Conservation (phyloP, 805 yeast species). For the Ogataea polymorpha region DNA sequence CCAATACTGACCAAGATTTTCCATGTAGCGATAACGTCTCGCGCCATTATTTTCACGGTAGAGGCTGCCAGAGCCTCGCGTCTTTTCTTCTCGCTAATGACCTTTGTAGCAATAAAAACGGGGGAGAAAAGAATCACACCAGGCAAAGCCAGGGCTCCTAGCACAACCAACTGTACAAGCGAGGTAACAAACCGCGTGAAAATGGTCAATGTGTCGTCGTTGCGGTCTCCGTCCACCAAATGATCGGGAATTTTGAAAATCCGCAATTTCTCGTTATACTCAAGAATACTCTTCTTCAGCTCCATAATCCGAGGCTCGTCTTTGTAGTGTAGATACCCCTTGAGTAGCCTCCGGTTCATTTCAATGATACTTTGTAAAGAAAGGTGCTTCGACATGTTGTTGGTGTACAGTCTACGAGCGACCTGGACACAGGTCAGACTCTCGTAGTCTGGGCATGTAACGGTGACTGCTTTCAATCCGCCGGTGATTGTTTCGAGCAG, state of each 20-base stretch:
- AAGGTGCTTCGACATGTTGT: slow-evolving; percentile 64
- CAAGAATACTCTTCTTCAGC: slow-evolving; percentile 59
- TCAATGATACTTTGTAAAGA: slow-evolving; percentile 86
- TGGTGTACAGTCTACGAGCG: slow-evolving; percentile 82
- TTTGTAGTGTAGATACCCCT: slow-evolving; percentile 73
- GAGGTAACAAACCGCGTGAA: slow-evolving; percentile 26
- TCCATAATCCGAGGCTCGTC: slow-evolving; percentile 65
- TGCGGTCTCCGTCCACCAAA: slow-evolving; percentile 46
- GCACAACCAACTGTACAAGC: slow-evolving; percentile 46
- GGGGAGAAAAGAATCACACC: slow-evolving; percentile 89
- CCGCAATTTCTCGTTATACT: slow-evolving; percentile 60
- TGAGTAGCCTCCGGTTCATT: slow-evolving; percentile 81
- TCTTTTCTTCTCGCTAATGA: slow-evolving; percentile 71
- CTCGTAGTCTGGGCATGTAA: slow-evolving; percentile 84
- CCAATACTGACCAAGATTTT: slow-evolving; percentile 87
- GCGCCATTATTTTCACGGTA: slow-evolving; percentile 85
- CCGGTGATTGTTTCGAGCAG: slow-evolving; percentile 67
- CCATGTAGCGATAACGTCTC: slow-evolving; percentile 97
- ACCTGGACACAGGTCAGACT: slow-evolving; percentile 88
- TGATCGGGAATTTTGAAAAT: slow-evolving; percentile 55
- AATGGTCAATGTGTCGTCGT: slow-evolving; percentile 23
- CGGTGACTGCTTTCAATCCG: slow-evolving; percentile 81
- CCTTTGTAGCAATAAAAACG: slow-evolving; percentile 74
- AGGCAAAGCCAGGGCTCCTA: slow-evolving; percentile 71
- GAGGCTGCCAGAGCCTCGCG: slow-evolving; percentile 78